Base-by-base conservation (phyloP, 169 alveolate genomes). In the Ichthyophthirius multifiliis region DNA sequence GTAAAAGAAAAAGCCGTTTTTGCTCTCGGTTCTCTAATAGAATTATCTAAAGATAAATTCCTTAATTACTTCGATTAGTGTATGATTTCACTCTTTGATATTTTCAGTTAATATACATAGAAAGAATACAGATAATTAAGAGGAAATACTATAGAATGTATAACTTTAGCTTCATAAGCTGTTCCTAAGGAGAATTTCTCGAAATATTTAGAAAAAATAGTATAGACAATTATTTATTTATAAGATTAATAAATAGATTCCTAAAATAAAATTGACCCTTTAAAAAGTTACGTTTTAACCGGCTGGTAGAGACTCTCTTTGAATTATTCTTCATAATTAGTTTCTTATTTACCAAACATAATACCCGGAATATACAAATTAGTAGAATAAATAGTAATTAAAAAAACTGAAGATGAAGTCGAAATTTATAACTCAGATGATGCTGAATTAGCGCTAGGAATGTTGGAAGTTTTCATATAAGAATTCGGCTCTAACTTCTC, bases 281-380 rank as follows among this genome's bases (percentile, higher is more conserved):
- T 83, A 39, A 83, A 82, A 44, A 80, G 88, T 18, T 92, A 89
- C 63, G 65, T 92, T 6, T 77, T 92, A 3, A 67, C 92, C 30
- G 94, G 95, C 2, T 94, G 97, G 97, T 84, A 92, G 71, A 89
- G 96, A 91, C 64, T 94, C 23, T 75, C 86, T 39, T 83, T 92
- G 10, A 47, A 83, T 18, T 77, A 91, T 65, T 84, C 80, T 63
- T 55, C 79, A 78, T 82, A 85, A 43, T 82, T 90, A 31, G 76
- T 88, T 16, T 88, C 85, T 6, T 90, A 84, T 76, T 71, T 94
- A 7, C 87, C 81, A 2, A 83, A 76, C 18, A 82, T 94, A 23
- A 44, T 92, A 31, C 95, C 95, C 71, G 74, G 93, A 1, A 75
- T 92, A 63, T 76, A 90, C 75, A 43, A 87, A 13, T 84, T 90